Evolutionary conservation across 495 filamentous ascomycete species (phyloP), one percentile per base, ranked within the genome.

Genomic region (Alectoria sarmentosa): DNA sequence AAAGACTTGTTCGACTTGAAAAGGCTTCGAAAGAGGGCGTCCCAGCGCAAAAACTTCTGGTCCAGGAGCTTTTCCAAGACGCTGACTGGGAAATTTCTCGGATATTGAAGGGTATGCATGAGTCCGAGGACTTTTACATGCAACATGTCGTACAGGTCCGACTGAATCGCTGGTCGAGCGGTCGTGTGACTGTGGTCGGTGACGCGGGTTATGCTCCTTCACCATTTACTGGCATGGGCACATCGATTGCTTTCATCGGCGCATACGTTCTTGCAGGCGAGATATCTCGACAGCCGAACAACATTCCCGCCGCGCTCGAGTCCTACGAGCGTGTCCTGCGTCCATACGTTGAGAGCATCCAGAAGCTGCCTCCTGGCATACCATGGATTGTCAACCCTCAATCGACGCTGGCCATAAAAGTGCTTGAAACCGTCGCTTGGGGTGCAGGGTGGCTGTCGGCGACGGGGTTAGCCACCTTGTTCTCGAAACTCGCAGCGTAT

Each of bases 191-290:
- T 0, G 73, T 86, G 4, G n/a, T 86, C 13, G 85, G 84, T 7
- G 84, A 87, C 68, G 78, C 84, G 2, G 84, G 72, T 5, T 80
- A 83, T 61, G 81, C 79, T 63, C 78, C 81, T 0, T 73, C 75
- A 9, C 70, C 76, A 0, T 74, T 73, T 28, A 81, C 77, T 26
- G 81, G 82, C 4, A 76, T 82, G 73, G 82, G 82, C 0, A 83
- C 80, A 0, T 76, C 77, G 0, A 66, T 67, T n/a, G 69, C 73
- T 11, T 67, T 85, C 1, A 73, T 78, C 14, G 81, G 82, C 14
- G 78, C 80, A 0, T 85, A 83, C 62, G 58, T 83, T 4, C 74
- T 84, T 0, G 83, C 83, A 1, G 82, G 81, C 17, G 82, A 84
- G 67, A 75, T 85, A 39, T 71, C 66, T 28, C 73, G 68, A 57